Conservation (phyloP, 169 alveolate species). For the Plasmodium vinckei region DNA sequence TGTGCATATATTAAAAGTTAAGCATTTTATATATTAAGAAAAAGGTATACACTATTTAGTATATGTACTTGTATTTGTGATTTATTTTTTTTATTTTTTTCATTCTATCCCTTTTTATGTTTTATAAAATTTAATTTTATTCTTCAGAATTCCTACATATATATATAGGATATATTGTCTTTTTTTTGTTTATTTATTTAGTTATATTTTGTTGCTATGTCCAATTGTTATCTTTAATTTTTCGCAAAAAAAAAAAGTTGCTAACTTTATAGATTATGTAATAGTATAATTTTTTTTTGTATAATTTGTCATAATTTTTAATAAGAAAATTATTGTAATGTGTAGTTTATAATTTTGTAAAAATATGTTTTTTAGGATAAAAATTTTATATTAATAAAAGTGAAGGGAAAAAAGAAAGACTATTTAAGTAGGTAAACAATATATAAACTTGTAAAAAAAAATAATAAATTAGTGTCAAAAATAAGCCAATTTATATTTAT, state of each 20-base stretch:
- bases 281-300: neutral
- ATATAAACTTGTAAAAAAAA: neutral
- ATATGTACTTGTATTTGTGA: neutral
- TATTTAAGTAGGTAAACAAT: neutral
- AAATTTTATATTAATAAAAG: neutral
- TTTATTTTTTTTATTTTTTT: neutral
- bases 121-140: constrained; percentile 6
- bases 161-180: constrained; percentile 4
- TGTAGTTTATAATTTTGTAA: constrained; percentile 1
- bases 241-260: constrained; percentile 4
- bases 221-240: constrained; percentile 46
- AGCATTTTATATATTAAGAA: no score
- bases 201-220: neutral
- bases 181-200: constrained; percentile 12
- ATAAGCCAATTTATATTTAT: neutral
- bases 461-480: no score
- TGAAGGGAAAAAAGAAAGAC: neutral
- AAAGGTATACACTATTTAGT: neutral
- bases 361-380: constrained; percentile 1
- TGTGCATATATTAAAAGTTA: no score
- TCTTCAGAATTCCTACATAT: constrained; percentile 4
- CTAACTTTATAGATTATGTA: neutral
- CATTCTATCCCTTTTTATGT: neutral
- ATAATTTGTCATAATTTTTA: neutral
- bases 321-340: constrained; percentile 4